Percentiles rank a stretch among this genome's conserved stretches.
These are phyloP conservation scores for Candida sanyiensis DNA, from an alignment of 805 yeast species.

Conservation along the genomic window DNA sequence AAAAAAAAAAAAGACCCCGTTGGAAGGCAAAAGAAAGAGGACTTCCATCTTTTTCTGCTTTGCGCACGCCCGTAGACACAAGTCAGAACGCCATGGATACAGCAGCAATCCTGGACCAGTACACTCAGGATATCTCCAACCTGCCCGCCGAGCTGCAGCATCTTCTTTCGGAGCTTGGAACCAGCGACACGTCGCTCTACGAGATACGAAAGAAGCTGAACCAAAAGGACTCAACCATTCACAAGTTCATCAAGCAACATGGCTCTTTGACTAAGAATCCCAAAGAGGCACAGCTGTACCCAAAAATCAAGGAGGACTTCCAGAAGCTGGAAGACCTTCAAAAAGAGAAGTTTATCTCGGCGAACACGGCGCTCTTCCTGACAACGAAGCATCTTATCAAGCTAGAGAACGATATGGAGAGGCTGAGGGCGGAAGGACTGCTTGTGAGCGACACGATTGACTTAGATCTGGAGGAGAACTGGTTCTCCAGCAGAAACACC, in stretches of 20 bases:
- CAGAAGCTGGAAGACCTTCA: slow-evolving; percentile 56
- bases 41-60: too few relatives aligned
- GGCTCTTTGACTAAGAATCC: slow-evolving; percentile 81
- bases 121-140: slow-evolving; percentile 68
- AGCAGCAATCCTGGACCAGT: slow-evolving; percentile 72
- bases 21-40: too few relatives aligned
- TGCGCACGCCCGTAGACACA: too few relatives aligned
- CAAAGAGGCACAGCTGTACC: slow-evolving; percentile 62
- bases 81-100: too few relatives aligned
- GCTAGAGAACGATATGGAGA: slow-evolving; percentile 70
- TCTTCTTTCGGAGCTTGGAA: slow-evolving; percentile 69
- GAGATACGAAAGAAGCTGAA: slow-evolving; percentile 63
- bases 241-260: slow-evolving; percentile 73
- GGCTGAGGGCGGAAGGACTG: slow-evolving; percentile 75
- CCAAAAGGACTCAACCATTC: slow-evolving; percentile 72
- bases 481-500: slow-evolving; percentile 27
- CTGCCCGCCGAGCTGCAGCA: slow-evolving; percentile 84
- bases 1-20: too few relatives aligned
- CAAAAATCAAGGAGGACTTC: slow-evolving; percentile 66
- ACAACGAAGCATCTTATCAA: slow-evolving; percentile 68
- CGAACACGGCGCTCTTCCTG: slow-evolving; percentile 77
- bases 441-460: slow-evolving; percentile 45
- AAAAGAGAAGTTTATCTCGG: slow-evolving; percentile 68
- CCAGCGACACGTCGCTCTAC: slow-evolving; percentile 58
- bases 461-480: slow-evolving; percentile 28